phyloP scores from a whole-genome alignment of 208 protist genomes.

The Crithidia thermophila region DNA sequence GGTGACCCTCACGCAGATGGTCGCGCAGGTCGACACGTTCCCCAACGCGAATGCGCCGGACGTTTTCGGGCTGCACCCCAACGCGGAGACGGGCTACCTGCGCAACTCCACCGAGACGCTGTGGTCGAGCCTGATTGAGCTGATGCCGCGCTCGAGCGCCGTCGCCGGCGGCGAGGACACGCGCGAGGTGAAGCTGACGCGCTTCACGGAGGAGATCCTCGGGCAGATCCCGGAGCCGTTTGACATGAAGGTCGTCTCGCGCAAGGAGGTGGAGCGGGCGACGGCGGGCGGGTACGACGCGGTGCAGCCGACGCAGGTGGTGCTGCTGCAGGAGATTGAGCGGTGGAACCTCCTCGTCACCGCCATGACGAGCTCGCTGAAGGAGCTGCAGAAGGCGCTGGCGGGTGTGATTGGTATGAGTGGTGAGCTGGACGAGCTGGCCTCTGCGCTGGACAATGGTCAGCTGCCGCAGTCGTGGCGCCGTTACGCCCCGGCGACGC shows the following conservation, averaged over 20 bases:
- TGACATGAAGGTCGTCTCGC: constrained; percentile 85
- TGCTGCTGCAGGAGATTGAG: constrained; percentile 99
- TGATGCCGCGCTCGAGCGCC: constrained; percentile 94
- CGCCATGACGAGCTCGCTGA: constrained; percentile 92
- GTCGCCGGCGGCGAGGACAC: constrained; percentile 61
- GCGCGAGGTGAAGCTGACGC: constrained; percentile 88
- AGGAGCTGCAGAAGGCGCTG: constrained; percentile 96
- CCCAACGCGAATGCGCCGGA: constrained; percentile 96
- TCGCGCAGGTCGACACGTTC: constrained; percentile 92
- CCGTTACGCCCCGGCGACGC: constrained; percentile 93
- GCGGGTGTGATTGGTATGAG: constrained; percentile 98
- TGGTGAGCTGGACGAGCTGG: constrained; percentile 95
- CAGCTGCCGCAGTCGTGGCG: constrained; percentile 95
- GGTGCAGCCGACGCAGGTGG: constrained; percentile 95
- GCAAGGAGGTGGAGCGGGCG: constrained; percentile 74
- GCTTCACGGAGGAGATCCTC: constrained; percentile 91
- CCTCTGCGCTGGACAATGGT: constrained; percentile 93
- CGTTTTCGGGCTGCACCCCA: constrained; percentile 99
- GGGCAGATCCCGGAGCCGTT: constrained; percentile 92
- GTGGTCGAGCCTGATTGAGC: constrained; percentile 95
- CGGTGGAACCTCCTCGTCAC: constrained; percentile 96
- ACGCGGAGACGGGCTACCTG: constrained; percentile 99
- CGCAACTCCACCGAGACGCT: constrained; percentile 94
- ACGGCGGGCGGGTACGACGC: constrained; percentile 62
- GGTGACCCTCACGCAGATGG: constrained; percentile 87